Evolutionary conservation across 305 asterid species (phyloP), one percentile per base, ranked within the genome.

Genomic region (Solanum chacoense): DNA sequence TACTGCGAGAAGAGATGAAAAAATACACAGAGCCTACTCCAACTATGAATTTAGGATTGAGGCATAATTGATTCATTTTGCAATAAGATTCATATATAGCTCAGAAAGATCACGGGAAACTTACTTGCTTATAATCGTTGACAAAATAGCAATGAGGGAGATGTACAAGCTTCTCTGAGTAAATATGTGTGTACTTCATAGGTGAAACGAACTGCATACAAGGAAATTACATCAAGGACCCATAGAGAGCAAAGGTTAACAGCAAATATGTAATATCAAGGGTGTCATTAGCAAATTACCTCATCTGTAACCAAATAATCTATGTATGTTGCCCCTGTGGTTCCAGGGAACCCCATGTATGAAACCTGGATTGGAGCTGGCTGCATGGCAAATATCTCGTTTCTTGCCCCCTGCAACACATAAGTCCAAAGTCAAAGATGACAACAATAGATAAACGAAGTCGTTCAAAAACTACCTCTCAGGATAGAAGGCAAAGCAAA

Each of bases 321-420:
- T 90, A 97, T 96, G 92, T 97, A 97, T 88, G 90, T 86, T 20
- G 99, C 99, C 91, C 99, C 99, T 0, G 99, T 97, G 85, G 99
- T 97, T 90, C 99, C 99, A 29, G 99, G 99, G 90, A 97, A 97
- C 84, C 99, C 99, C 99, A 97, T 97, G 88, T 97, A 97, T 32
- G 99, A 97, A 90, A 97, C 99, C 94, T 97, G 99, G 93, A 97
- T 95, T 31, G 99, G 99, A 90, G 99, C 99, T 71, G 99, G 99
- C 91, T 95, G 97, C 99, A 97, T 96, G 87, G 99, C 97, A 92
- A 96, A 97, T 92, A 97, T 94, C 93, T 97, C 99, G 90, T 97
- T 97, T 91, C 99, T 94, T 40, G 99, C 99, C 28, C 99, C 99
- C 99, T 97, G 92, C 86, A 87, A 88, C 13, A 89, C 26, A 93